Base-by-base conservation (phyloP, 345 rosid species). In the Gossypium australe region DNA sequence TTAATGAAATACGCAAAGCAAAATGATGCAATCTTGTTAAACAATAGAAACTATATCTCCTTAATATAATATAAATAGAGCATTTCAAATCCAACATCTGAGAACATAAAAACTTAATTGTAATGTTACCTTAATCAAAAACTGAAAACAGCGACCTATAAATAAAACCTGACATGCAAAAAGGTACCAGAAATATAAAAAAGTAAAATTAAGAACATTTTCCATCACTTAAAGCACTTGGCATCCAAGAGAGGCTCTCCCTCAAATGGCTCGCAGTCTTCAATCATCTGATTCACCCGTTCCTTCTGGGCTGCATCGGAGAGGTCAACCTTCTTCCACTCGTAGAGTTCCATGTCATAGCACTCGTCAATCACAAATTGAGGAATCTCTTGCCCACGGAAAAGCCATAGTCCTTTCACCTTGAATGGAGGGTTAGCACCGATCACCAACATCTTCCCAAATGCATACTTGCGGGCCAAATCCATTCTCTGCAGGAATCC, bases 401-500 rank as follows among this genome's bases (percentile, higher is more conserved):
- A 94, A 13, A 94, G 88, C 98, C 98, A 94, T 69, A 94, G 70
- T 12, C 98, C 98, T 86, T 89, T 89, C 44, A 92, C 97, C 88
- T 92, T 89, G 89, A 76, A 94, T 2, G 98, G 98, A 71, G 97
- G 83, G 71, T 81, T 85, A 2, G 88, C 67, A 2, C 98, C 98
- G 2, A 89, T 88, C 44, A 94, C 83, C 16, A 94, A 82, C 97
- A 94, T 94, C 89, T 94, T 94, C 22, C 98, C 98, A 47, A 94
- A 94, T 0, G 97, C 87, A 68, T 91, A 94, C 87, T 94, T 94
- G 76, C 98, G 97, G 24, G 94, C 94, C 71, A 94, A 76, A 76
- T 94, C 98, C 98, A 94, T 92, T 22, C 98, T 83, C 80, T 94
- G 98, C 17, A 94, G 92, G 84, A 94, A 94, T 59, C 98, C 98